phyloP scores from a whole-genome alignment of 164 flowering plant genomes.

The Vitis rotundifolia region DNA sequence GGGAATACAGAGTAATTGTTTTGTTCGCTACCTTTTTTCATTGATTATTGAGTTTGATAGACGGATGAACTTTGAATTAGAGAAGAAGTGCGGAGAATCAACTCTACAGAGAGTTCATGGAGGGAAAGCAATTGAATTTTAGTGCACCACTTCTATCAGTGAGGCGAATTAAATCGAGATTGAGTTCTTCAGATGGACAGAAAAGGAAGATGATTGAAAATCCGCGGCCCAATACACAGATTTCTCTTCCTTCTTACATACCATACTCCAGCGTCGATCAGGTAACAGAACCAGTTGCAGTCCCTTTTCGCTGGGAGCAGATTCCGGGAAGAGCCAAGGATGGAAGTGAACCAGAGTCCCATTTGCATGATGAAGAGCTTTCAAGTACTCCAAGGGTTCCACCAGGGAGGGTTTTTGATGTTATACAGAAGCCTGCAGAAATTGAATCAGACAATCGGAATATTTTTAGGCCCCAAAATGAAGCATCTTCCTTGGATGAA shows the following conservation, averaged over 20 bases:
- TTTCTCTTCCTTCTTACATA: constrained; percentile 14
- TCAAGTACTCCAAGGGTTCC: constrained; percentile 37
- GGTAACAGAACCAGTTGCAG: constrained; percentile 51
- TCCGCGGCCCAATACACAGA: constrained; percentile 12
- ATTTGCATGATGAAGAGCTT: constrained; percentile 10
- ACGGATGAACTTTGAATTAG: not conserved
- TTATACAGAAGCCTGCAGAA: constrained; percentile 2
- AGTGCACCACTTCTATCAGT: constrained; percentile 59
- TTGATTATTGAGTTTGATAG: no score
- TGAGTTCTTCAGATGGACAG: constrained; percentile 9
- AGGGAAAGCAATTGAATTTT: constrained; percentile 48
- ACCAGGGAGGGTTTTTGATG: constrained; percentile 22
- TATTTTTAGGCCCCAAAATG: constrained; percentile 11
- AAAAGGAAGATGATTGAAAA: constrained; percentile 13
- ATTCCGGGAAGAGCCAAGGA: constrained; percentile 53
- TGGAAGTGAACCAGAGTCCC: constrained; percentile 7
- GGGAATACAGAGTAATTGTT: no score
- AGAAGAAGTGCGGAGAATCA: not conserved
- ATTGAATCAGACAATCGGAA: constrained; percentile 14
- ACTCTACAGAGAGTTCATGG: constrained; percentile 24
- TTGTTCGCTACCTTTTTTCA: no score
- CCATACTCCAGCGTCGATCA: constrained; percentile 24
- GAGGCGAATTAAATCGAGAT: constrained; percentile 37
- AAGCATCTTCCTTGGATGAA: constrained; percentile 7
- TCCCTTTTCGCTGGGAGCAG: constrained; percentile 79